These are phyloP conservation scores for Solanum infundibuliforme DNA, from an alignment of 257 asterid species.

Conservation along the genomic window DNA sequence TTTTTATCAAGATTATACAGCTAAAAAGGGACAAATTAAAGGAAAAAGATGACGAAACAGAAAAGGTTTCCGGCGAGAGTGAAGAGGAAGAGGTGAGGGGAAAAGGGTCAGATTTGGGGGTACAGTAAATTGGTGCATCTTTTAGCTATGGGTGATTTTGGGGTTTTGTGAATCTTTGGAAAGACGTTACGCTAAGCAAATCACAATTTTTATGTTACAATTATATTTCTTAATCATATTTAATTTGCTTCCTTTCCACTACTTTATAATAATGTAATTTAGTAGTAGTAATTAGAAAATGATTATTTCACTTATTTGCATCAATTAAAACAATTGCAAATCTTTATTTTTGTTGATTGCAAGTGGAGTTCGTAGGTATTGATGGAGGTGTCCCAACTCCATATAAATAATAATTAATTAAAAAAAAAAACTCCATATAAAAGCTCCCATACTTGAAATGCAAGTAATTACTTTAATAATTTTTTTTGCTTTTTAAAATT, in stretches of 20 bases:
- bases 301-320: not conserved
- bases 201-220: constrained; percentile 13
- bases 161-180: constrained; percentile 52
- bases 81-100: constrained; percentile 12
- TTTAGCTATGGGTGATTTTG: constrained; percentile 23
- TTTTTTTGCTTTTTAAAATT: not conserved
- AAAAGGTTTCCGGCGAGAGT: constrained; percentile 12
- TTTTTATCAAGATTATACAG: constrained; percentile 10
- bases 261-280: not conserved
- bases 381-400: not conserved
- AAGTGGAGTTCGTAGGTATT: constrained; percentile 1
- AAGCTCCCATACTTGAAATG: constrained; percentile 2
- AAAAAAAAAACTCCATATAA: too few species aligned
- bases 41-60: not conserved
- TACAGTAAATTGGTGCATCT: constrained; percentile 20
- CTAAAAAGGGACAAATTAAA: not conserved
- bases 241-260: not conserved
- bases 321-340: not conserved
- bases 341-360: not conserved
- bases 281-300: not conserved
- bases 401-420: not conserved
- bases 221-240: constrained; percentile 21
- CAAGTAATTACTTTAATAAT: not conserved
- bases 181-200: constrained; percentile 41
- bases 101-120: constrained; percentile 31